These are phyloP conservation scores for Thermoascus crustaceus DNA, from an alignment of 2,329 filamentous ascomycete species.

Conservation along the genomic window DNA sequence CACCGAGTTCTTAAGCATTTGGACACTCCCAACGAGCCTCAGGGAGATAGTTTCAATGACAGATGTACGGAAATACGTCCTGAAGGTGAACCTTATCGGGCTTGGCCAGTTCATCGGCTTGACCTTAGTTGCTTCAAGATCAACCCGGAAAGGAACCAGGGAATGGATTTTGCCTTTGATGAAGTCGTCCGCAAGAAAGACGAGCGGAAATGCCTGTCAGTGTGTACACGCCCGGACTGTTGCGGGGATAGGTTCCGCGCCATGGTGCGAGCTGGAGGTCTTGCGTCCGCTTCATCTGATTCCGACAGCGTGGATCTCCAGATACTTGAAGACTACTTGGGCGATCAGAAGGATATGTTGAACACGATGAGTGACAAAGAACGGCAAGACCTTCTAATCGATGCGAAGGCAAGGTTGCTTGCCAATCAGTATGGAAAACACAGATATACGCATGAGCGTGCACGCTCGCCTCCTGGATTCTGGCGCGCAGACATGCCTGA, in stretches of 20 bases:
- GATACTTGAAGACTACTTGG: constrained; percentile 48
- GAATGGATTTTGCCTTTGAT: constrained; percentile 62
- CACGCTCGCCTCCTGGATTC: constrained; percentile 71
- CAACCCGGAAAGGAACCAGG: constrained; percentile 64
- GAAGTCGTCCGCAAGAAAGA: constrained; percentile 66
- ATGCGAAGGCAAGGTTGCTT: constrained; percentile 65
- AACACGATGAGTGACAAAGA: constrained; percentile 50
- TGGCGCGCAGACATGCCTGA: constrained; percentile 85
- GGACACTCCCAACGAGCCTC: too few relatives aligned
- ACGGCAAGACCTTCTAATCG: constrained; percentile 58
- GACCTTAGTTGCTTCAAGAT: constrained; percentile 69
- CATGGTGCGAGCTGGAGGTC: constrained; percentile 46
- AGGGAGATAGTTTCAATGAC: too few relatives aligned
- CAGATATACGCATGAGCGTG: constrained; percentile 62
- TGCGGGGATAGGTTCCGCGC: constrained; percentile 64
- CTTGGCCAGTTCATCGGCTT: constrained; percentile 50
- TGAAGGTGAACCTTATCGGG: constrained; percentile 45
- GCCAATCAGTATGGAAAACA: constrained; percentile 72
- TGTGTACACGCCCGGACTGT: constrained; percentile 67
- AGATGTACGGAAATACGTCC: constrained; percentile 11
- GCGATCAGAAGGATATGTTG: constrained; percentile 29
- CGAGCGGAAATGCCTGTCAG: constrained; percentile 61
- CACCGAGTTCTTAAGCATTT: too few relatives aligned
- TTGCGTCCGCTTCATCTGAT: constrained; percentile 17
- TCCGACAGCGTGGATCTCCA: constrained; percentile 15